These are phyloP conservation scores for Retiboletus flavoniger DNA, from an alignment of 1,284 basidiomycete species.

Conservation along the genomic window DNA sequence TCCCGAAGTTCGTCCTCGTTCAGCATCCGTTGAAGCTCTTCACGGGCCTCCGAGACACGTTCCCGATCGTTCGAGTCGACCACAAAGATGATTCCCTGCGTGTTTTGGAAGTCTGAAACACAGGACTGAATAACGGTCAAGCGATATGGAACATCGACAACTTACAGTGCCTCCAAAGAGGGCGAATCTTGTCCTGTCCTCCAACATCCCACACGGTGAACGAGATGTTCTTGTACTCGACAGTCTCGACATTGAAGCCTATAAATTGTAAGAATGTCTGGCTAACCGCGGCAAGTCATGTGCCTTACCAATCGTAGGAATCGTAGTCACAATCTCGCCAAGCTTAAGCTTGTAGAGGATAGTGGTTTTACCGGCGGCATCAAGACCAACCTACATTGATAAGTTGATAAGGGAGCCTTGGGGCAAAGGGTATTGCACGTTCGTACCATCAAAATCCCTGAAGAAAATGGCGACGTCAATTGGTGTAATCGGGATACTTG, in stretches of 20 bases:
- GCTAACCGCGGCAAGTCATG: conserved; percentile 15
- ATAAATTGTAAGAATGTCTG: conserved; percentile 26
- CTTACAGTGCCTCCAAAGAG: conserved; percentile 98
- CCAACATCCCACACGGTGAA: conserved; percentile 92
- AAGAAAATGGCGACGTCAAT: conserved; percentile 40
- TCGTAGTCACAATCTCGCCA: conserved; percentile 98
- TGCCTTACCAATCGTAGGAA: conserved; percentile 93
- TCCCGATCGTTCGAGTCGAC: conserved; percentile 99
- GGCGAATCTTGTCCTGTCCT: conserved; percentile 85
- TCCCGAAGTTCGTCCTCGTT: conserved; percentile 99
- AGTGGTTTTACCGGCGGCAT: conserved; percentile 97
- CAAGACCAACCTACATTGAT: conserved; percentile 79
- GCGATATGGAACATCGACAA: conserved; percentile 31
- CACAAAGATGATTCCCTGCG: conserved; percentile 99
- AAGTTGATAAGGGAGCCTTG: conserved; percentile 4
- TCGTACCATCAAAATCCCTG: conserved; percentile 74
- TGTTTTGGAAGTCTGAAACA: conserved; percentile 96
- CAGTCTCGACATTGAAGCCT: conserved; percentile 99
- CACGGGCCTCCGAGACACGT: conserved; percentile 98
- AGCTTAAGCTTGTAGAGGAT: conserved; percentile 99
- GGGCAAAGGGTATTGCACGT: conserved; percentile 10
- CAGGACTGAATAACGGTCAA: conserved; percentile 13
- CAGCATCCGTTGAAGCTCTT: conserved; percentile 99
- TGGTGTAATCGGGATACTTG: conserved; percentile 29
- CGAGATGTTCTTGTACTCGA: conserved; percentile 91